Base-by-base conservation (phyloP, 164 flowering plant genomes). In the Dillenia suffruticosa region DNA sequence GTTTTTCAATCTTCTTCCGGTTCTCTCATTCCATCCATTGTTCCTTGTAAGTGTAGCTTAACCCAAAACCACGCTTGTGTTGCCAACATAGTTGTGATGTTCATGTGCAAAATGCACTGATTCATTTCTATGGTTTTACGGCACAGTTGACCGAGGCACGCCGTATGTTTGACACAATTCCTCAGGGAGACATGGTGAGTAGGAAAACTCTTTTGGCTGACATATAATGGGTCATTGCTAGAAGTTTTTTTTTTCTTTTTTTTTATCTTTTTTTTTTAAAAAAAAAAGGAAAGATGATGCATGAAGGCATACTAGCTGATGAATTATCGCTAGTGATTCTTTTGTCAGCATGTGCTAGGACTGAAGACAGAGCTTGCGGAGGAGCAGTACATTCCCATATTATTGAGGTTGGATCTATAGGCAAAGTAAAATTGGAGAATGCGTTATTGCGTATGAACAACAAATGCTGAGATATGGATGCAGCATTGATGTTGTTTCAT, bases 131-230 rank as follows among this genome's bases (percentile, higher is more conserved):
- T 57, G 68, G 73, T 3, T 54, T 53, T 16, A 46, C 24, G 4
- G 49, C 11, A 10, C 51, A 52, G 1, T 5, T 63, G 1, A 45
- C 49, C 1, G 66, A 67, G 59, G 68, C 77, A 10, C 66, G 75
- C 10, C 50, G 17, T 12, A 3, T 74, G 63, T 77, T 74, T 43
- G 71, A 66, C 50, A 26, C 12, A 40, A 73, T 71, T 73, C 44
- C 61, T 51, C 47, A 50, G 1, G 70, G 59, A 66, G 75, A 70
- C 46, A 4, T 66, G 11, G 75, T 14, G 9, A 71, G 71, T 45
- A 74, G 81, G 81, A 77, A 73, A 49, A 65, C 73, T 1, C n/a
- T 71, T 10, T 19, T 74, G 32, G 58, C 57, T 8, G 51, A n/a
- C 40, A 12, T 66, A 69, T 58, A 56, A 43, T 44, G 48, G 22